Conservation (phyloP, 768 basidiomycete genomes). For the Tulasnella sp. region DNA sequence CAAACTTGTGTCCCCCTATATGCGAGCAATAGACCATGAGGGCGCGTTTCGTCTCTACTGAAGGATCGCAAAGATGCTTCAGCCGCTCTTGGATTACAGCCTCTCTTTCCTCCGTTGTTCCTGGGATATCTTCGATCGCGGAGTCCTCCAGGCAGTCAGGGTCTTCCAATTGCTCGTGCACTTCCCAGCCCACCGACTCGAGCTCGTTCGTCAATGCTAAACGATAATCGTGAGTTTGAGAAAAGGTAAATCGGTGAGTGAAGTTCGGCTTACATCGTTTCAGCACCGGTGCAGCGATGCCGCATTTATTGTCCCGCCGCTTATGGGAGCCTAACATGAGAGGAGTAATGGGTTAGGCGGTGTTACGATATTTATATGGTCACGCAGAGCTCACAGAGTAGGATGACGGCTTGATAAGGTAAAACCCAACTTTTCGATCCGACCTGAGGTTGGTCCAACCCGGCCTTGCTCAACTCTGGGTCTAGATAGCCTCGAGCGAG, state of each 20-base stretch:
- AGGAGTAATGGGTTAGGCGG: background rate
- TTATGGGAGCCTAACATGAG: slow-evolving; percentile 71
- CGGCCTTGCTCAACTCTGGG: slow-evolving; percentile 35
- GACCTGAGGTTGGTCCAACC: slow-evolving; percentile 31
- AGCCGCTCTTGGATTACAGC: slow-evolving; percentile 37
- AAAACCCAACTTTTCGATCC: slow-evolving; percentile 61
- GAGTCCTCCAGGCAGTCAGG: slow-evolving; percentile 1
- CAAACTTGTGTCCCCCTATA: slow-evolving; percentile 86
- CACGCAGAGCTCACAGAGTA: slow-evolving; percentile 58
- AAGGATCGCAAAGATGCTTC: slow-evolving; percentile 30
- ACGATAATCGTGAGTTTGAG: slow-evolving; percentile 17
- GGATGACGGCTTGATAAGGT: slow-evolving; percentile 81
- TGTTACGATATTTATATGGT: background rate
- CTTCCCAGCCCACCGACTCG: slow-evolving; percentile 59
- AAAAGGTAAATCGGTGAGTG: slow-evolving; percentile 17
- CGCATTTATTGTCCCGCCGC: slow-evolving; percentile 83
- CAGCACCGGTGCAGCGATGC: slow-evolving; percentile 74
- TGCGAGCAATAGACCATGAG: slow-evolving; percentile 84
- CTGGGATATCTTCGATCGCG: slow-evolving; percentile 48
- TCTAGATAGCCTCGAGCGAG: slow-evolving; percentile 57
- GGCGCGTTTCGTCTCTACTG: slow-evolving; percentile 51
- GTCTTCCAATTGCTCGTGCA: slow-evolving; percentile 62
- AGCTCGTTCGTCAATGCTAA: slow-evolving; percentile 53
- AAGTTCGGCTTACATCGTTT: slow-evolving; percentile 44
- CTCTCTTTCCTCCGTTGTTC: slow-evolving; percentile 43